Percentiles rank a stretch among this genome's conserved stretches.
Evolutionary conservation across 495 filamentous ascomycete genomes (phyloP).

Genomic region (Margaritispora aquatica): DNA sequence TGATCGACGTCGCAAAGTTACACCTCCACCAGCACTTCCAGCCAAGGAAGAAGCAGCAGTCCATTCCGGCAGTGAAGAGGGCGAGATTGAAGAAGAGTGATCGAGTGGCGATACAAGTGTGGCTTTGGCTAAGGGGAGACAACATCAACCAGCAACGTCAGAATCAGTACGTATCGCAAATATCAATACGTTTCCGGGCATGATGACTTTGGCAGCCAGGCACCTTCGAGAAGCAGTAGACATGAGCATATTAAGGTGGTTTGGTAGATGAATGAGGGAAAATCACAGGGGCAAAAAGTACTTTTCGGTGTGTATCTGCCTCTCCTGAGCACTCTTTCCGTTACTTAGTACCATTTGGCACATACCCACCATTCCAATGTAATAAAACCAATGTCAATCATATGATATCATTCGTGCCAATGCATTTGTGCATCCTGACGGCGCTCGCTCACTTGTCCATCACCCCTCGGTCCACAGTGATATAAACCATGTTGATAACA

Average conservation of each 20-base stretch:
- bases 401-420: neutral
- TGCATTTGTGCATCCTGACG: slow-evolving; percentile 18
- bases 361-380: neutral
- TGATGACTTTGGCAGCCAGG: slow-evolving; percentile 23
- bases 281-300: slow-evolving; percentile 4
- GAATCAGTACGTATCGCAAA: slow-evolving; percentile 24
- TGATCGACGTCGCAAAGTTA: slow-evolving; percentile 49
- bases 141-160: neutral
- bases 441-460: slow-evolving; percentile 37
- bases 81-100: slow-evolving; percentile 93
- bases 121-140: neutral
- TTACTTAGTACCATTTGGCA: neutral
- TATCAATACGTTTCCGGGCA: slow-evolving; percentile 12
- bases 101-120: neutral
- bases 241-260: neutral
- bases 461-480: slow-evolving; percentile 40
- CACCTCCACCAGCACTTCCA: slow-evolving; percentile 36
- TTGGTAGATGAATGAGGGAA: neutral
- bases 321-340: slow-evolving; percentile 14
- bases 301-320: slow-evolving; percentile 24
- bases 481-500: slow-evolving; percentile 2
- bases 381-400: neutral
- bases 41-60: slow-evolving; percentile 61
- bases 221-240: neutral
- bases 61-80: slow-evolving; percentile 90